A percentile compares a stretch with the other conserved stretches of the same genome.
Evolutionary conservation across 352 stramenopile genomes (phyloP).

Genomic region (Globisporangium echinulatum): DNA sequence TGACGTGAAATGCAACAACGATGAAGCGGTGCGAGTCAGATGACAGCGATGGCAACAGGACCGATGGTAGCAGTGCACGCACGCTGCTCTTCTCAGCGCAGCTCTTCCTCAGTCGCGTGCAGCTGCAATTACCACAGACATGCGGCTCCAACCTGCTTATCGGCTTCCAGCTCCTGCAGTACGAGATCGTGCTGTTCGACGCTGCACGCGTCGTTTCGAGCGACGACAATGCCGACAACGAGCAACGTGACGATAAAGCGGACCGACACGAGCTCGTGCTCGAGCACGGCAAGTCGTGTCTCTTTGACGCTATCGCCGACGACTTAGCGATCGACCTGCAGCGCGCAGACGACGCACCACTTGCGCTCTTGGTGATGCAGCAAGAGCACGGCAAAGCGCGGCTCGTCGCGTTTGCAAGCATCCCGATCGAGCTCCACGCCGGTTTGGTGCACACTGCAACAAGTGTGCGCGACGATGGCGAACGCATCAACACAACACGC

Average conservation of each 20-base stretch:
- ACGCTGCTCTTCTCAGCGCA: conserved; percentile 40
- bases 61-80: no score
- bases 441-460: conserved; percentile 7
- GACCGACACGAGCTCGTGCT: conserved; percentile 8
- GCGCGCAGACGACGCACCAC: conserved; percentile 15
- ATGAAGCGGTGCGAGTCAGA: background rate
- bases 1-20: no score
- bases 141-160: conserved; percentile 12
- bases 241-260: background rate
- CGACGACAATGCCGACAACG: background rate
- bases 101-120: conserved; percentile 24
- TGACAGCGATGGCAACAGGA: background rate
- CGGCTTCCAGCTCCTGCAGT: conserved; percentile 44
- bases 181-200: conserved; percentile 48
- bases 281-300: conserved; percentile 39
- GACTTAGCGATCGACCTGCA: conserved; percentile 22
- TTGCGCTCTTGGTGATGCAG: conserved; percentile 31
- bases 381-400: conserved; percentile 25
- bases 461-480: background rate
- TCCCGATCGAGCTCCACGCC: conserved; percentile 25
- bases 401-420: conserved; percentile 26
- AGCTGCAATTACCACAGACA: background rate
- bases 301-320: conserved; percentile 32
- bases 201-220: background rate
- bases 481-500: background rate